Evolutionary conservation across 2,329 filamentous ascomycete genomes (phyloP), one percentile per base, ranked within the genome.

Genomic region (Aspergillus calidoustus): DNA sequence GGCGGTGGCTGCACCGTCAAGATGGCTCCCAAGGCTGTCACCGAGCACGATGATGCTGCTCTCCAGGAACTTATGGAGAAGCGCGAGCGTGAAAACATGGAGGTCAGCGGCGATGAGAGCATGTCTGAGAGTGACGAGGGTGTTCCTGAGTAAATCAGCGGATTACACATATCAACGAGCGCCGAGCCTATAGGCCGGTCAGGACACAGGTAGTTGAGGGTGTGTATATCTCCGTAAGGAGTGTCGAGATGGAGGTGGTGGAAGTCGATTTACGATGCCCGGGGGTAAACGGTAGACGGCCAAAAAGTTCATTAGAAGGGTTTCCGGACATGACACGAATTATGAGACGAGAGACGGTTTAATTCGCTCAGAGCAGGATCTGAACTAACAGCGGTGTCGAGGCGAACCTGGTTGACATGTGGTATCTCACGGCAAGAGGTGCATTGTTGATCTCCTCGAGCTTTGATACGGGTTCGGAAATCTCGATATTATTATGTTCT

Each of bases 1-100:
- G 91, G 91, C 57, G 95, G 95, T 64, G 88, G 87, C 74, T 90
- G 94, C 74, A 86, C 89, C 48, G 90, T 97, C 71, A 97, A 96
- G 88, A 99, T 99, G 95, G 93, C 95, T 73, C 95, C 95, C 69
- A 98, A 98, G 88, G 95, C 96, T 4, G 95, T 99, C 65, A 99
- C 95, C 1, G 96, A 98, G 85, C 96, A 93, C 78, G 96, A 99
- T 73, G 95, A 99, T 75, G 95, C 94, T 28, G 93, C 97, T 80
- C 84, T 99, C 68, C 93, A 97, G 79, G 95, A 94, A 56, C 86
- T 99, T 68, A 99, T 99, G 95, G 95, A 98, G 86, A 97, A 98
- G 89, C 89, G 91, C 69, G 95, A 97, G 84, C 90, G 92, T 68
- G 94, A 98, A 86, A 99, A 99, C 81, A 91, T 92, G 77, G 92